A percentile compares a stretch with the other conserved stretches of the same genome.
Evolutionary conservation across 2,329 filamentous ascomycete species (phyloP).

Genomic region (Stagonosporopsis vannaccii): DNA sequence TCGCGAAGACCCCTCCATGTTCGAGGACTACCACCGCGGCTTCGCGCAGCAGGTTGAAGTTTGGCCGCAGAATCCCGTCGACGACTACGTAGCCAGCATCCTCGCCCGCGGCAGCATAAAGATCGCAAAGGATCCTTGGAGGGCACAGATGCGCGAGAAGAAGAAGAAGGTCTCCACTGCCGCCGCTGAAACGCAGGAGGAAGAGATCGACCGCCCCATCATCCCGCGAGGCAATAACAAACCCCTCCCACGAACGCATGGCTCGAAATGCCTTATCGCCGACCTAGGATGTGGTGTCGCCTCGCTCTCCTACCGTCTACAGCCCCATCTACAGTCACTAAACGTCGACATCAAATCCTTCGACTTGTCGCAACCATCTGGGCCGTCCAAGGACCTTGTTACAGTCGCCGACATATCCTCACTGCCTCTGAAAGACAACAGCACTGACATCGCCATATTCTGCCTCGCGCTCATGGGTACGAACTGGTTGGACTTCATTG

Average conservation of each 20-base stretch:
- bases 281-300: slow-evolving; percentile 96
- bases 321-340: slow-evolving; percentile 68
- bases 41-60: slow-evolving; percentile 95
- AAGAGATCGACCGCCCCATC: slow-evolving; percentile 15
- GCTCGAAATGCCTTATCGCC: slow-evolving; percentile 75
- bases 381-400: slow-evolving; percentile 75
- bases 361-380: slow-evolving; percentile 80
- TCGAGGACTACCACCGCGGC: slow-evolving; percentile 93
- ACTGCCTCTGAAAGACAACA: slow-evolving; percentile 76
- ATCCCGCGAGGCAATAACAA: slow-evolving; percentile 35
- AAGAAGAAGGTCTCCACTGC: slow-evolving; percentile 37
- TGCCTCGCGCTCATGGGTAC: slow-evolving; percentile 98
- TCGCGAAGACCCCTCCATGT: slow-evolving; percentile 86
- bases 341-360: slow-evolving; percentile 81
- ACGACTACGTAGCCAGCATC: slow-evolving; percentile 80
- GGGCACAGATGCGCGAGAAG: slow-evolving; percentile 51
- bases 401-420: slow-evolving; percentile 89
- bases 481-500: slow-evolving; percentile 96
- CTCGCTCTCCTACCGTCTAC: slow-evolving; percentile 74
- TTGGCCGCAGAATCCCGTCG: slow-evolving; percentile 96
- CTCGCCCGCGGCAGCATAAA: slow-evolving; percentile 68
- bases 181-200: slow-evolving; percentile 16
- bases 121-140: slow-evolving; percentile 40
- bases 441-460: slow-evolving; percentile 88
- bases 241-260: slow-evolving; percentile 75